phyloP scores from a whole-genome alignment of 2,329 filamentous ascomycete genomes.

The Trichoderma sp. region DNA sequence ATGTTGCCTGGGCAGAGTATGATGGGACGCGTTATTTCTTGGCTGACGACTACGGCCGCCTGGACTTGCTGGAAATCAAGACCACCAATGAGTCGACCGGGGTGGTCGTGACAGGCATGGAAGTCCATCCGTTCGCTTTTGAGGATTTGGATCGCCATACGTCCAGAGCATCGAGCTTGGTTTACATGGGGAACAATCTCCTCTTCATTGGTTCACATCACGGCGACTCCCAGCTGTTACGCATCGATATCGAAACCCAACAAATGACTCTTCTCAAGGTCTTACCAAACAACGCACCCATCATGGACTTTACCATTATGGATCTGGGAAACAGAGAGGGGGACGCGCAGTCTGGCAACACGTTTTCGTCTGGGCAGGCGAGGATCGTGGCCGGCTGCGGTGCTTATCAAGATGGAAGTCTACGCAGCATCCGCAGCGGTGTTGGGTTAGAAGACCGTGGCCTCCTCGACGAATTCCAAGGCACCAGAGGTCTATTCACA shows the following conservation, averaged over 20 bases:
- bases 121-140: constrained; percentile 55
- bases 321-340: constrained; percentile 87
- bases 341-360: constrained; percentile 73
- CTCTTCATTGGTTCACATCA: constrained; percentile 91
- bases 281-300: constrained; percentile 76
- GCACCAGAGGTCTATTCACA: constrained; percentile 73
- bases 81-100: constrained; percentile 65
- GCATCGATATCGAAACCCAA: constrained; percentile 49
- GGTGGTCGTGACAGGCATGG: constrained; percentile 71
- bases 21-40: constrained; percentile 83
- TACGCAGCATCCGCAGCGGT: constrained; percentile 89
- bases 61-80: constrained; percentile 82
- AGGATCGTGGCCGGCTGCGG: constrained; percentile 92
- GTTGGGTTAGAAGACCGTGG: constrained; percentile 89
- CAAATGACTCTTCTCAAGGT: constrained; percentile 70
- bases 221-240: constrained; percentile 84
- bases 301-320: constrained; percentile 94
- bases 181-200: constrained; percentile 72
- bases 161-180: constrained; percentile 74
- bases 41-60: constrained; percentile 83
- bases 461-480: constrained; percentile 75
- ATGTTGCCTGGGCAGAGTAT: constrained; percentile 87
- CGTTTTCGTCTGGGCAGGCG: constrained; percentile 93
- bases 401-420: constrained; percentile 81
- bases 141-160: constrained; percentile 47